Evolutionary conservation across 2,329 filamentous ascomycete species (phyloP).

Genomic region (Aspergillus calidoustus): DNA sequence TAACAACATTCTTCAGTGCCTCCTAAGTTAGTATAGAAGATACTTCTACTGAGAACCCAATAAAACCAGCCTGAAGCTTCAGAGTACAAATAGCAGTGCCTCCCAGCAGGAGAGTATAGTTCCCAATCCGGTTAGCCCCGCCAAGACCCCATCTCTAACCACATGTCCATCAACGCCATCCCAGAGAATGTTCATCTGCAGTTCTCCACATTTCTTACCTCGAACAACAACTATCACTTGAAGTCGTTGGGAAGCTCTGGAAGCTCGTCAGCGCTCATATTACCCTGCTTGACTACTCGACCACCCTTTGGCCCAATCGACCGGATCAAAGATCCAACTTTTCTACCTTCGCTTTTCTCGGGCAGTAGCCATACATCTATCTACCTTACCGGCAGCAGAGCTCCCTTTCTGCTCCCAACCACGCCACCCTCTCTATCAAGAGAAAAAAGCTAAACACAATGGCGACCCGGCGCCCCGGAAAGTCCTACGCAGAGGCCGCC

Average conservation of each 20-base stretch:
- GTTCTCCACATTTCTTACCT: slow-evolving; percentile 7
- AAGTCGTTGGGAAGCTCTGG: slow-evolving; percentile 1
- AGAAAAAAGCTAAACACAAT: slow-evolving; percentile 27
- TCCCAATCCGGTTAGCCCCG: not conserved
- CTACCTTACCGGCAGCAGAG: not conserved
- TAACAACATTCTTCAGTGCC: too few species aligned
- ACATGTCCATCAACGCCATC: not conserved
- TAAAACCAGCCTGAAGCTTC: too few species aligned
- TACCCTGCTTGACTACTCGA: too few species aligned
- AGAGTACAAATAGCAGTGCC: too few species aligned
- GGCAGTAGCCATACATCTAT: too few species aligned
- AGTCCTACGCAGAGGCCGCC: slow-evolving; percentile 35
- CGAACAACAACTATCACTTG: not conserved
- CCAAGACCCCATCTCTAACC: not conserved
- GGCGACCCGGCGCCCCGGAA: slow-evolving; percentile 37
- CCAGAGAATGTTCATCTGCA: slow-evolving; percentile 12
- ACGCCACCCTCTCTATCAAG: not conserved
- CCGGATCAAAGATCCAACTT: too few species aligned
- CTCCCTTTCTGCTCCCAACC: not conserved
- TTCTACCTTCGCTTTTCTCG: too few species aligned
- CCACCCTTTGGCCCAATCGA: too few species aligned
- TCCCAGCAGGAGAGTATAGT: not conserved
- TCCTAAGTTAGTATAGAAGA: too few species aligned
- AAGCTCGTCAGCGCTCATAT: not conserved
- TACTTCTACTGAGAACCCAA: too few species aligned